Evolutionary conservation across 495 filamentous ascomycete genomes (phyloP).

Genomic region (Penicillium samsonianum): DNA sequence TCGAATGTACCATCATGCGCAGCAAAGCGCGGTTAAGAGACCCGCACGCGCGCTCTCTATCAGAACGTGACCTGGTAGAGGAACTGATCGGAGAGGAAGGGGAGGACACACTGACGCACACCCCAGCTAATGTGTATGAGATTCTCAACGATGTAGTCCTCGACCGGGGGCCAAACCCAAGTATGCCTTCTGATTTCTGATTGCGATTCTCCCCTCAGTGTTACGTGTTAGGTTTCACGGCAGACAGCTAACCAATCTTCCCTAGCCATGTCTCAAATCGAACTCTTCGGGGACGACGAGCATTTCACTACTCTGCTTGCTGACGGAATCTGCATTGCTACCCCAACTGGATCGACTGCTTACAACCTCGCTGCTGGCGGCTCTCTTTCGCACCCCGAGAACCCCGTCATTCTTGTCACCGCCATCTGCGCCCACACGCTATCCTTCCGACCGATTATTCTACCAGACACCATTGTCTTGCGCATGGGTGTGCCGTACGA

Average conservation of each 20-base stretch:
- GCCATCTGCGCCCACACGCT: constrained; percentile 96
- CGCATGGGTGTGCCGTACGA: constrained; percentile 91
- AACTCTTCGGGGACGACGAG: constrained; percentile 93
- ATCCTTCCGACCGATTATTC: constrained; percentile 91
- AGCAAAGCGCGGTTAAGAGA: constrained; percentile 52
- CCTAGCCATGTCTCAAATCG: constrained; percentile 79
- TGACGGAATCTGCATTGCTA: constrained; percentile 88
- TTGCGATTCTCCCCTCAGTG: background rate
- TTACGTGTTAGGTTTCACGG: background rate
- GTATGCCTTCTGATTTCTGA: constrained; percentile 44
- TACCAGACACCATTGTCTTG: constrained; percentile 92
- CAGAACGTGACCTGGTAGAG: constrained; percentile 73
- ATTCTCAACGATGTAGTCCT: constrained; percentile 93
- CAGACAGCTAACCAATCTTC: constrained; percentile 29
- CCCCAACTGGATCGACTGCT: constrained; percentile 90
- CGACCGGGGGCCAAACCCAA: constrained; percentile 87
- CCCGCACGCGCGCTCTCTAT: constrained; percentile 24
- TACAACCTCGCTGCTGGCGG: constrained; percentile 98
- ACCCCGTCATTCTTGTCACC: constrained; percentile 93
- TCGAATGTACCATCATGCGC: constrained; percentile 94
- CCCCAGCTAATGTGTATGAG: constrained; percentile 75
- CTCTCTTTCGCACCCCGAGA: constrained; percentile 93
- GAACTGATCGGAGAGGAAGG: constrained; percentile 83
- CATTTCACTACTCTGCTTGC: constrained; percentile 87
- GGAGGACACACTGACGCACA: constrained; percentile 78